Percentiles rank a stretch among this genome's conserved stretches.
These are phyloP conservation scores for Batkoa obscura DNA, from an alignment of 371 early-diverging fungal species.

Conservation along the genomic window DNA sequence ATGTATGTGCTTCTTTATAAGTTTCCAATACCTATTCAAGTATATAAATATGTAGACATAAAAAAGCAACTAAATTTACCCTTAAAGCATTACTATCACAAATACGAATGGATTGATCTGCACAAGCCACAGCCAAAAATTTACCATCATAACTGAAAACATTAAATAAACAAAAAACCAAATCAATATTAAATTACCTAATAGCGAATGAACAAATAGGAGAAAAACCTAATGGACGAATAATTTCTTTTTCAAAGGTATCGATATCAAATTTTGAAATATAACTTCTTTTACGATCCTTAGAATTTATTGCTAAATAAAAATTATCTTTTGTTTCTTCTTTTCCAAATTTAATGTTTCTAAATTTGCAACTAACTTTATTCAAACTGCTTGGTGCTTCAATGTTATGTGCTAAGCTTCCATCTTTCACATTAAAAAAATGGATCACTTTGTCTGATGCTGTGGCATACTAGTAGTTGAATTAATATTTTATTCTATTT, in stretches of 20 bases:
- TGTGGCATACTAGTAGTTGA: background rate
- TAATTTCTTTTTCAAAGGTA: background rate
- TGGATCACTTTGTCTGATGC: conserved; percentile 3
- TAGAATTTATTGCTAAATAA: background rate
- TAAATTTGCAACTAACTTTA: background rate
- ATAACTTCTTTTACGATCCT: background rate
- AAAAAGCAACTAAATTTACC: background rate
- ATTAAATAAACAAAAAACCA: background rate
- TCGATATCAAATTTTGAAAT: background rate
- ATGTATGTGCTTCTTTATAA: background rate
- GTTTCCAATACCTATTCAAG: background rate
- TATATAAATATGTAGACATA: background rate
- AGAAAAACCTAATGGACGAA: too few relatives aligned
- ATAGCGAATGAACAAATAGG: background rate
- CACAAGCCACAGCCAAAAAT: background rate
- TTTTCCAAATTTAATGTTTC: background rate
- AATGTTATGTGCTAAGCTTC: background rate
- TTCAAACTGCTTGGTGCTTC: background rate
- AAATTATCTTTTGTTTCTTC: background rate
- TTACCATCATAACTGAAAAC: background rate
- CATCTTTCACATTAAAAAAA: background rate
- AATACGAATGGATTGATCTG: background rate
- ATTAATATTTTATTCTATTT: background rate
- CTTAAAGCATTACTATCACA: background rate
- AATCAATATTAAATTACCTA: background rate